Base-by-base conservation (phyloP, 192 early-diverging fungal genomes). In the Coemansia sp. region DNA sequence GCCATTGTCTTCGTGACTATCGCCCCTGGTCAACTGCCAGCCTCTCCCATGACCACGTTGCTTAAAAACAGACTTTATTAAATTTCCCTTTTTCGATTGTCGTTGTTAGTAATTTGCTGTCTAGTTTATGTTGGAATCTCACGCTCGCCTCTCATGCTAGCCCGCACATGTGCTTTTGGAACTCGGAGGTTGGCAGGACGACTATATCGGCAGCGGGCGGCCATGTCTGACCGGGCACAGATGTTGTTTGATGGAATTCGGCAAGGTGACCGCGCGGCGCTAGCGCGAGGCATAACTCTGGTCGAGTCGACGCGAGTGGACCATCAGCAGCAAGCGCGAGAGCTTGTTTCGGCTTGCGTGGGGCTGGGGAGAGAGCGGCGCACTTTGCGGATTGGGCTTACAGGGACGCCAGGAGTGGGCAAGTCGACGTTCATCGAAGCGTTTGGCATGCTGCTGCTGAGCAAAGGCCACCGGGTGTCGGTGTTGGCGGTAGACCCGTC, bases 351-450 rank as follows among this genome's bases (percentile, higher is more conserved):
- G 6, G 65, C 74, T 56, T 62, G 74, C 67, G 37, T 70, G 41
- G 46, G 70, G 19, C 20, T 78, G 29, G 64, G 61, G 6, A 72
- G 77, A 1, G 6, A 31, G 51, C 68, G 78, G 31, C 86, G 59
- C 12, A 31, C 89, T 12, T 90, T 91, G 66, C 85, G 93, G 43
- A 93, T 94, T 40, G 93, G 92, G 8, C 81, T 94, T 24, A 89
- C 89, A 4, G 92, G 92, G 31, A 82, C 89, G 15, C 93, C 93
- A 0, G 93, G 93, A 1, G 93, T 94, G 10, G 93, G 92, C 3
- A 94, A 94, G 68, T 91, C 89, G n/a, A 90, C 89, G 40, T 94
- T 94, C 63, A 93, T 94, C 67, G 93, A 94, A 61, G 69, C 87
- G 5, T 92, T 94, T 70, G 93, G 93, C 46, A 89, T 90, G 87